phyloP scores from a whole-genome alignment of 768 basidiomycete genomes.

The Xerocomellus intermedius region DNA sequence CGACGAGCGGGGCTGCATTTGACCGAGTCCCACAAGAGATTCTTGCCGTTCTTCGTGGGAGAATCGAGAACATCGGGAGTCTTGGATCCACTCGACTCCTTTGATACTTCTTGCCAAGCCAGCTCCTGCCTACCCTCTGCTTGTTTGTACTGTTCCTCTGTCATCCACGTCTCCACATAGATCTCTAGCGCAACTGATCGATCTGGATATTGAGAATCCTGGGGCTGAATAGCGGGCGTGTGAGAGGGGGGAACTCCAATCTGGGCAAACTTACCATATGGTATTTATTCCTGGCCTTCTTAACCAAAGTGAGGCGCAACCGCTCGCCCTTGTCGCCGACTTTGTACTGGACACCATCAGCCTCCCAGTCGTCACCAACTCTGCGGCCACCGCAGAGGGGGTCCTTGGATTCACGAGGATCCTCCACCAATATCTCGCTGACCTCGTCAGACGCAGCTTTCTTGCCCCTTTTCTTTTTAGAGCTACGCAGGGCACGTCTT shows the following conservation, averaged over 20 bases:
- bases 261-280: constrained; percentile 58
- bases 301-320: constrained; percentile 67
- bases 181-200: constrained; percentile 64
- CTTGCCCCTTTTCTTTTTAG: constrained; percentile 58
- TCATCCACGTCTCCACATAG: constrained; percentile 77
- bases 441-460: constrained; percentile 39
- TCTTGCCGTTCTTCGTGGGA: constrained; percentile 53
- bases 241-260: constrained; percentile 10
- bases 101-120: constrained; percentile 65
- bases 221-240: constrained; percentile 48
- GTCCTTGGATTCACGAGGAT: constrained; percentile 46
- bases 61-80: constrained; percentile 40
- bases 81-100: constrained; percentile 42
- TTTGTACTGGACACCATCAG: constrained; percentile 67
- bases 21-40: constrained; percentile 68
- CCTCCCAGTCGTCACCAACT: constrained; percentile 78
- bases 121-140: constrained; percentile 61
- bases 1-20: constrained; percentile 41
- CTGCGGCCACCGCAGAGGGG: constrained; percentile 54
- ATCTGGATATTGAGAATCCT: constrained; percentile 78
- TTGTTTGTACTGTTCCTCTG: constrained; percentile 66
- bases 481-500: constrained; percentile 7
- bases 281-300: constrained; percentile 67
- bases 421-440: constrained; percentile 50
- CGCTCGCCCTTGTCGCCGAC: constrained; percentile 68